Conservation (phyloP, 2,329 filamentous ascomycete genomes). For the Sclerotinia trifoliorum region DNA sequence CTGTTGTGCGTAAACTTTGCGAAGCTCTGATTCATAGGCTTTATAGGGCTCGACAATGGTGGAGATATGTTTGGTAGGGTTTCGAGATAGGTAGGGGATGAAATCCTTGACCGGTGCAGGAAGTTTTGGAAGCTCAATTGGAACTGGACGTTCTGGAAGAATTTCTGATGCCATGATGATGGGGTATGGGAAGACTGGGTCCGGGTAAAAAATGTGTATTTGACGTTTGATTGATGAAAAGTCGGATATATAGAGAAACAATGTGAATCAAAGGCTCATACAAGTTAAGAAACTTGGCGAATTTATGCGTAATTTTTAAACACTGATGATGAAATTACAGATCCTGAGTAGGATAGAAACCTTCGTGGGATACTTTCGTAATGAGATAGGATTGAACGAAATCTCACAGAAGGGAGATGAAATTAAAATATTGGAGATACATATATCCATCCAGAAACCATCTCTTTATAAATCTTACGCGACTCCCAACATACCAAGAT, state of each 20-base stretch:
- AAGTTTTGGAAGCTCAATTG: slow-evolving; percentile 33
- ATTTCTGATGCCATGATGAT: slow-evolving; percentile 7
- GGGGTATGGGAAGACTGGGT: neutral
- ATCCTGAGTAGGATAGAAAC: neutral
- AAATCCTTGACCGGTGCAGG: slow-evolving; percentile 36
- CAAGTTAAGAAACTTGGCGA: neutral
- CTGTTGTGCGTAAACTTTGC: slow-evolving; percentile 68
- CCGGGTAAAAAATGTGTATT: neutral
- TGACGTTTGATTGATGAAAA: neutral
- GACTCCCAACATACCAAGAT: neutral
- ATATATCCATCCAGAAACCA: neutral
- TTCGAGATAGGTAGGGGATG: slow-evolving; percentile 52
- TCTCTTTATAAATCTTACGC: slow-evolving; percentile 2
- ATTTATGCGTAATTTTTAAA: neutral
- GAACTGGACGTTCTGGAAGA: slow-evolving; percentile 11
- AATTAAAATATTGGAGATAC: neutral
- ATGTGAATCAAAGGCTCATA: neutral
- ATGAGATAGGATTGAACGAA: neutral
- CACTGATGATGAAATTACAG: neutral
- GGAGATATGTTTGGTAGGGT: slow-evolving; percentile 53
- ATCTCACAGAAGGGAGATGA: too few relatives aligned
- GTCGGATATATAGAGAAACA: neutral
- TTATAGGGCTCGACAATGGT: slow-evolving; percentile 66
- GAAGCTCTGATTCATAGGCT: slow-evolving; percentile 63
- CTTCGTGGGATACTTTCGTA: neutral